Percentiles rank a stretch among this genome's conserved stretches.
phyloP scores from a whole-genome alignment of 1,139 yeast species.

The Dujonia santamariae region DNA sequence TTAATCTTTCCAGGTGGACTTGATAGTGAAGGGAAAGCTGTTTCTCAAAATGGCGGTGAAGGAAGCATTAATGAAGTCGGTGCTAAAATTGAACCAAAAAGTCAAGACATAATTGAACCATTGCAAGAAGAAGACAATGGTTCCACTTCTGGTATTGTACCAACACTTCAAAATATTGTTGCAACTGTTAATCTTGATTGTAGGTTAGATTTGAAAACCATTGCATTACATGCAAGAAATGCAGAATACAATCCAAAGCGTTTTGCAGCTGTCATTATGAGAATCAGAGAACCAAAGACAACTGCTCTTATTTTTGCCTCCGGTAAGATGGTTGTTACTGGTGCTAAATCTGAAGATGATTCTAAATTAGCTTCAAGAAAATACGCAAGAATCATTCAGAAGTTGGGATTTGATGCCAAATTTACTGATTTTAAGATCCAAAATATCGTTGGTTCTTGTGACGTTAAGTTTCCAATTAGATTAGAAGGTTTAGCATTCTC shows the following conservation, averaged over 20 bases:
- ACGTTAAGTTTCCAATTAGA: conserved; percentile 95
- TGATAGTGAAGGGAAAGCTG: conserved; percentile 20
- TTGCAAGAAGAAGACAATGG: conserved; percentile 58
- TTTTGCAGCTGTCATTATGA: conserved; percentile 99
- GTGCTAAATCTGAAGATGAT: conserved; percentile 98
- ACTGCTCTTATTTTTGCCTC: conserved; percentile 97
- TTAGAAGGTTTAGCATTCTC: conserved; percentile 96
- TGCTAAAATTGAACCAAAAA: conserved; percentile 27
- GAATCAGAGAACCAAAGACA: conserved; percentile 98
- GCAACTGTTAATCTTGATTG: conserved; percentile 98
- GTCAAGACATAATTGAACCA: conserved; percentile 32
- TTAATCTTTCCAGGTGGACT: conserved; percentile 58
- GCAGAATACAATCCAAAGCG: conserved; percentile 98
- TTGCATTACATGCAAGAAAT: conserved; percentile 97
- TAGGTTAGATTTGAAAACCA: conserved; percentile 90
- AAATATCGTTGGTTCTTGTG: conserved; percentile 98
- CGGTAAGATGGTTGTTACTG: conserved; percentile 99
- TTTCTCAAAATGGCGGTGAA: conserved; percentile 10
- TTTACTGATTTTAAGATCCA: conserved; percentile 97
- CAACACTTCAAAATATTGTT: conserved; percentile 93
- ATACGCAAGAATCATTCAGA: conserved; percentile 96
- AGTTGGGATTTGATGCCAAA: conserved; percentile 93
- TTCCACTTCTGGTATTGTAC: conserved; percentile 88
- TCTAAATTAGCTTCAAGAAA: conserved; percentile 95
- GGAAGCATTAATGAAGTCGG: conserved; percentile 10